Evolutionary conservation across 2,329 filamentous ascomycete genomes (phyloP).

Genomic region (Colletotrichum camelliae): DNA sequence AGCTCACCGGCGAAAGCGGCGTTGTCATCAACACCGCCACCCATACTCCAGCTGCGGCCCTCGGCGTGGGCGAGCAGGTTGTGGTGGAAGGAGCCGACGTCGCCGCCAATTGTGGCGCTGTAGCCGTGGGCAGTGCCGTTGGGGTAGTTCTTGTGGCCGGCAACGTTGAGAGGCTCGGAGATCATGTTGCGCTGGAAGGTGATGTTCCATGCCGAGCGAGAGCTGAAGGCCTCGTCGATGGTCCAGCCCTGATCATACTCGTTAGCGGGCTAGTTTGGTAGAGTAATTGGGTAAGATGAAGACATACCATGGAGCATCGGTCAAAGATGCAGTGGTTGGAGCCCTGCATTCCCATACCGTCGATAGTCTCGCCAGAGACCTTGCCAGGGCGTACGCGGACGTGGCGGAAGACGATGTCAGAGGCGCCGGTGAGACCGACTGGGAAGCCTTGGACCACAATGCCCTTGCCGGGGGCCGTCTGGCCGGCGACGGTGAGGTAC

Average conservation of each 20-base stretch:
- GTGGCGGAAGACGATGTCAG: conserved; percentile 30
- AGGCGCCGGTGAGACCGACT: conserved; percentile 33
- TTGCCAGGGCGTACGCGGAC: conserved; percentile 34
- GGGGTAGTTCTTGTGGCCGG: conserved; percentile 41
- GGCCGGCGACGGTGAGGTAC: conserved; percentile 50
- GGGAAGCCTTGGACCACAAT: conserved; percentile 35
- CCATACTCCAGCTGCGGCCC: conserved; percentile 40
- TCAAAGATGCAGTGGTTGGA: conserved; percentile 39
- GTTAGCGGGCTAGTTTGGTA: neutral
- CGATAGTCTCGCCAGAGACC: conserved; percentile 33
- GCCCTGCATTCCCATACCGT: conserved; percentile 39
- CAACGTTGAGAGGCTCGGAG: conserved; percentile 38
- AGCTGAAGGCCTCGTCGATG: conserved; percentile 39
- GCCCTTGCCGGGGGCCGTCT: conserved; percentile 53
- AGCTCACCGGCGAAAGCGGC: conserved; percentile 34
- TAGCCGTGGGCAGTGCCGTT: conserved; percentile 32
- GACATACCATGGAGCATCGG: conserved; percentile 32
- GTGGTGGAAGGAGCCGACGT: conserved; percentile 39
- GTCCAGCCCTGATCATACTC: conserved; percentile 29
- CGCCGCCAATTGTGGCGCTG: conserved; percentile 33
- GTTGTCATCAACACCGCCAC: conserved; percentile 33
- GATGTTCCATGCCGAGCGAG: conserved; percentile 36
- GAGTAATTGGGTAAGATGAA: rapidly evolving
- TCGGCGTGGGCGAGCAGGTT: conserved; percentile 36
- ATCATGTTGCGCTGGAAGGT: conserved; percentile 39